Evolutionary conservation across 192 early-diverging fungal genomes (phyloP), one percentile per base, ranked within the genome.

Genomic region (Rhizoclosmatium sp.): DNA sequence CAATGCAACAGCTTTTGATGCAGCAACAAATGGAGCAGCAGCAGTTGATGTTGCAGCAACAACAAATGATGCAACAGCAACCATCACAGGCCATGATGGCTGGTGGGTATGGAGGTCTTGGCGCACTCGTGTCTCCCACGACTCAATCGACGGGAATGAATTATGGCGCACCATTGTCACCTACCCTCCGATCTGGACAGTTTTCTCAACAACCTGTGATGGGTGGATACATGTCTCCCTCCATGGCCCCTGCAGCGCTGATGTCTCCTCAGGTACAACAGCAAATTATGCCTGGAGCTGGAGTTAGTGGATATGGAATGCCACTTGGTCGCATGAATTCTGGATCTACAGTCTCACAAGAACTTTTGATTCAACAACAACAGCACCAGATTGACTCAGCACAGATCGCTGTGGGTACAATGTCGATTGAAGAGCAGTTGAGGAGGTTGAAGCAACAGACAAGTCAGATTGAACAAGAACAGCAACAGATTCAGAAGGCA

Each of bases 11-110:
- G 41, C 59, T 59, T 12, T 41, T 59, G 21, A 54, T 44, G 75
- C 77, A 45, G 72, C 71, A 64, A 49, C 51, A 81, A 80, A 42
- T 49, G 23, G 58, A 56, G 71, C 71, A 78, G n/a, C 82, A 87
- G 74, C 82, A 80, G 47, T 75, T 85, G 47, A 59, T 81, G 7
- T 40, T 79, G 1, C 85, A 88, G 54, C 85, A 85, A 80, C 81
- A 71, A 69, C 76, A 61, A 78, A 79, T 2, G 62, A 78, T 16
- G 69, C 73, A 21, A 65, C 78, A 75, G 49, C 82, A 58, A 78
- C 81, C 12, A 64, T 80, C 47, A 59, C 80, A 73, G 48, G 67
- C 41, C 5, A 4, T 54, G 42, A n/a, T 58, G 49, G 49, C 46
- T 59, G 48, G 48, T 19, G 47, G 69, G 46, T 49, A 54, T 31